A percentile compares a stretch with the other conserved stretches of the same genome.
Evolutionary conservation across 129 eudicot species (phyloP).

Genomic region (Centaurea solstitialis): DNA sequence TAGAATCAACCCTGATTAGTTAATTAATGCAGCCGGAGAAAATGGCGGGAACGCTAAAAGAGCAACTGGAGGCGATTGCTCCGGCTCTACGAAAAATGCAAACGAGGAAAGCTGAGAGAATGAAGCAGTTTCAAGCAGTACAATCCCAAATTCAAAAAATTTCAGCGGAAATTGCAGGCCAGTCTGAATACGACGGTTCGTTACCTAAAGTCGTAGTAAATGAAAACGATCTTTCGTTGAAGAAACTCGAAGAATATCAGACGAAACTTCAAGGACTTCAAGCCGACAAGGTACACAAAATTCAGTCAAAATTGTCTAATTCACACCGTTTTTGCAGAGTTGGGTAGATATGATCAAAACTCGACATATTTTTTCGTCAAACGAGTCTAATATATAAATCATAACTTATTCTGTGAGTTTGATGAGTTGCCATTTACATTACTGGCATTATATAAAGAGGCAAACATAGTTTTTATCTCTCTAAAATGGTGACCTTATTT

Average conservation of each 20-base stretch:
- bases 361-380: too few species aligned
- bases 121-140: conserved; percentile 74
- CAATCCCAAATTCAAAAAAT: conserved; percentile 75
- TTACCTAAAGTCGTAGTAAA: conserved; percentile 46
- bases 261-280: conserved; percentile 79
- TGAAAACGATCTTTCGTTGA: conserved; percentile 81
- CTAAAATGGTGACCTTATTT: too few species aligned
- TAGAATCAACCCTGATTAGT: background rate
- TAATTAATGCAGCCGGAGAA: conserved; percentile 74
- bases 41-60: conserved; percentile 79
- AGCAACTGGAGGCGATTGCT: conserved; percentile 69
- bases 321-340: background rate
- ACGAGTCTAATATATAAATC: too few species aligned
- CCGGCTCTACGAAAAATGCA: conserved; percentile 84
- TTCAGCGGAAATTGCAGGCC: conserved; percentile 80
- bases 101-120: conserved; percentile 67
- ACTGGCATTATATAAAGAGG: too few species aligned
- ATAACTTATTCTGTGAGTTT: too few species aligned
- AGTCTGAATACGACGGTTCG: conserved; percentile 60
- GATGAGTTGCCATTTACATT: too few species aligned
- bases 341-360: background rate
- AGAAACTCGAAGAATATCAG: conserved; percentile 88
- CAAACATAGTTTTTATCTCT: too few species aligned
- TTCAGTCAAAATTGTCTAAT: background rate
- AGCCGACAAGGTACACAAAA: conserved; percentile 69